Percentiles rank a stretch among this genome's conserved stretches.
These are phyloP conservation scores for Pezicula carpinea DNA, from an alignment of 2,329 filamentous ascomycete genomes.

Conservation along the genomic window DNA sequence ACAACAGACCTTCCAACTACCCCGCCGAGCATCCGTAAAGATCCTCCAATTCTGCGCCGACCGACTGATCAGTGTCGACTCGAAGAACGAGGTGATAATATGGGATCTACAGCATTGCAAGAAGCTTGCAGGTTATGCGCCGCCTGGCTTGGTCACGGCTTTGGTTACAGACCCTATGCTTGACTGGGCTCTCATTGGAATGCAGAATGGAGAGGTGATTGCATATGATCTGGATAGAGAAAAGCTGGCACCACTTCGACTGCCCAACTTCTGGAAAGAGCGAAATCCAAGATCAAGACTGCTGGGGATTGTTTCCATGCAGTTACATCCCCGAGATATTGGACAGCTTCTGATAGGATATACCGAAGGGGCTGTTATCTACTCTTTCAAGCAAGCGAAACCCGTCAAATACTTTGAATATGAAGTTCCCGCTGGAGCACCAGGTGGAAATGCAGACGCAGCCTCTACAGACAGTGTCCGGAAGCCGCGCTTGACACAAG, in stretches of 20 bases:
- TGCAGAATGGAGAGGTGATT: constrained; percentile 77
- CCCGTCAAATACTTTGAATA: constrained; percentile 79
- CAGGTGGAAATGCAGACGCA: constrained; percentile 65
- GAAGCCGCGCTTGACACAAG: constrained; percentile 73
- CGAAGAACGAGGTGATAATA: constrained; percentile 77
- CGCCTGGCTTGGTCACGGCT: constrained; percentile 70
- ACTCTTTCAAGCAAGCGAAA: constrained; percentile 89
- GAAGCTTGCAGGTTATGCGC: constrained; percentile 64
- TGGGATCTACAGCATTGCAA: constrained; percentile 73
- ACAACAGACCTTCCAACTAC: constrained; percentile 66
- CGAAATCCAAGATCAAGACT: constrained; percentile 62
- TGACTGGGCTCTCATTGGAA: constrained; percentile 86
- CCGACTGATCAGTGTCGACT: constrained; percentile 79
- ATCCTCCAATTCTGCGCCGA: constrained; percentile 81
- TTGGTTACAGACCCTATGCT: constrained; percentile 83
- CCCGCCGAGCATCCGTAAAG: constrained; percentile 69
- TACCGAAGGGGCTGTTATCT: constrained; percentile 78
- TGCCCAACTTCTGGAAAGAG: constrained; percentile 83
- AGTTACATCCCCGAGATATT: constrained; percentile 87
- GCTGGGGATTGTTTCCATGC: constrained; percentile 67
- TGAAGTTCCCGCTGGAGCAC: constrained; percentile 72
- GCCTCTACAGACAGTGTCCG: constrained; percentile 56
- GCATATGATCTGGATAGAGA: constrained; percentile 92
- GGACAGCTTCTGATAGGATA: constrained; percentile 92
- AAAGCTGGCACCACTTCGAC: constrained; percentile 67